Conservation (phyloP, 2,329 filamentous ascomycete species). For the Botrytis elliptica region DNA sequence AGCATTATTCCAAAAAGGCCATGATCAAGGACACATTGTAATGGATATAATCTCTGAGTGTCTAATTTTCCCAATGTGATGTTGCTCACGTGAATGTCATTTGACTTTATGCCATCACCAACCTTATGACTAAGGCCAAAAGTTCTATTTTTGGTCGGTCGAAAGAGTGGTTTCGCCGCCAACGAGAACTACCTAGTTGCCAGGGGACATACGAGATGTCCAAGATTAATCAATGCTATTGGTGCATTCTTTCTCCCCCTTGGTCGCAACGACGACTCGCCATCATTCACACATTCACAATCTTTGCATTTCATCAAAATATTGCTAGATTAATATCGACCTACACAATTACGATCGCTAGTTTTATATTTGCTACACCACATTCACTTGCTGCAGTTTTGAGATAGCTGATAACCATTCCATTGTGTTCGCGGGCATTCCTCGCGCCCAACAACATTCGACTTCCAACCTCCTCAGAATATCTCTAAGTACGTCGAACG, state of each 20-base stretch:
- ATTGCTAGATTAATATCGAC: slow-evolving; percentile 22
- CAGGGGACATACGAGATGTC: slow-evolving; percentile 11
- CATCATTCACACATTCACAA: slow-evolving; percentile 20
- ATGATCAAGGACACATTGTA: background rate
- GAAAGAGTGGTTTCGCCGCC: slow-evolving; percentile 21
- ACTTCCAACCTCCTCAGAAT: slow-evolving; percentile 27
- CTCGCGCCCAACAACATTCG: slow-evolving; percentile 17
- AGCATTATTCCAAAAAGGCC: no score
- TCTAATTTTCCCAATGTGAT: background rate
- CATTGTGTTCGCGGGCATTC: slow-evolving; percentile 19
- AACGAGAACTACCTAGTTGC: slow-evolving; percentile 9
- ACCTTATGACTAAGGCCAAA: background rate
- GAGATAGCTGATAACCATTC: slow-evolving; percentile 4
- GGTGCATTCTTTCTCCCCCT: slow-evolving; percentile 8
- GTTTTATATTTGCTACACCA: slow-evolving; percentile 23
- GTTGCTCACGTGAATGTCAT: background rate
- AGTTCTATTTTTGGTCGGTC: slow-evolving; percentile 1
- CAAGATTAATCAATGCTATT: slow-evolving; percentile 18
- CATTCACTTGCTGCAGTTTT: slow-evolving; percentile 28
- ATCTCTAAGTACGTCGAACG: slow-evolving; percentile 20
- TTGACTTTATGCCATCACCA: background rate
- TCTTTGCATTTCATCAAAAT: slow-evolving; percentile 20
- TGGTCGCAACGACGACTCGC: slow-evolving; percentile 20
- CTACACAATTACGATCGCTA: slow-evolving; percentile 22
- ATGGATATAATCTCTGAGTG: background rate